These are phyloP conservation scores for Helicostylum pulchrum DNA, from an alignment of 192 early-diverging fungal genomes.

Conservation along the genomic window DNA sequence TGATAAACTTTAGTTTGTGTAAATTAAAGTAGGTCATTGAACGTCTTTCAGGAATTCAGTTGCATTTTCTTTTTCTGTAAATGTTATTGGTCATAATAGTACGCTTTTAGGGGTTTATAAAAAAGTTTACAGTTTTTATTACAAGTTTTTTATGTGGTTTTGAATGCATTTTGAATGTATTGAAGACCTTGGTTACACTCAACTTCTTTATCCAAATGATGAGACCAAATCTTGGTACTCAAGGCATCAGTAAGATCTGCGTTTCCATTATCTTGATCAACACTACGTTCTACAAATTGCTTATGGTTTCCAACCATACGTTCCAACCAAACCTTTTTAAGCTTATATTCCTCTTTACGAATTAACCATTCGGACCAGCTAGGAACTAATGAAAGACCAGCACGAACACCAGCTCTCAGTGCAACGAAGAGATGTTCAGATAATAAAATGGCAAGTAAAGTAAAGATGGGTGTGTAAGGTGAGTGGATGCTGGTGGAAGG, in stretches of 20 bases:
- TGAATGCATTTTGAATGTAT: constrained; percentile 4
- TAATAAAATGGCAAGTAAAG: constrained; percentile 29
- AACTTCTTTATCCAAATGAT: not conserved
- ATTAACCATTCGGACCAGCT: constrained; percentile 31
- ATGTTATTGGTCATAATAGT: too few species aligned
- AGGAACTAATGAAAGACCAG: constrained; percentile 25
- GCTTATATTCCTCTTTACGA: constrained; percentile 33
- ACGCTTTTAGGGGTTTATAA: too few species aligned
- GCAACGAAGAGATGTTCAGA: constrained; percentile 39
- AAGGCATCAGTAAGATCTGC: constrained; percentile 6
- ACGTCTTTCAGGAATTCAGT: too few species aligned
- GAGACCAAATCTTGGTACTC: not conserved
- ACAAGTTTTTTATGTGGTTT: not conserved
- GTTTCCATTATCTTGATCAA: not conserved
- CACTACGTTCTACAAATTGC: constrained; percentile 2
- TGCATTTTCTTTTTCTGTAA: too few species aligned
- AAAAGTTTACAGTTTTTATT: not conserved
- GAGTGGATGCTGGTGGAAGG: constrained; percentile 36
- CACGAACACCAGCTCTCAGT: constrained; percentile 17
- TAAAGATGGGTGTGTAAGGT: constrained; percentile 28
- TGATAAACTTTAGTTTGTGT: too few species aligned
- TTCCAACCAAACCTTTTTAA: constrained; percentile 36
- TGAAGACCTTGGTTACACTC: not conserved
- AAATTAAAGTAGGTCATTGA: too few species aligned
- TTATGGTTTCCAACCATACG: constrained; percentile 3